A percentile compares a stretch with the other conserved stretches of the same genome.
These are phyloP conservation scores for Pezicula neosporulosa DNA, from an alignment of 2,329 filamentous ascomycete species.

Conservation along the genomic window DNA sequence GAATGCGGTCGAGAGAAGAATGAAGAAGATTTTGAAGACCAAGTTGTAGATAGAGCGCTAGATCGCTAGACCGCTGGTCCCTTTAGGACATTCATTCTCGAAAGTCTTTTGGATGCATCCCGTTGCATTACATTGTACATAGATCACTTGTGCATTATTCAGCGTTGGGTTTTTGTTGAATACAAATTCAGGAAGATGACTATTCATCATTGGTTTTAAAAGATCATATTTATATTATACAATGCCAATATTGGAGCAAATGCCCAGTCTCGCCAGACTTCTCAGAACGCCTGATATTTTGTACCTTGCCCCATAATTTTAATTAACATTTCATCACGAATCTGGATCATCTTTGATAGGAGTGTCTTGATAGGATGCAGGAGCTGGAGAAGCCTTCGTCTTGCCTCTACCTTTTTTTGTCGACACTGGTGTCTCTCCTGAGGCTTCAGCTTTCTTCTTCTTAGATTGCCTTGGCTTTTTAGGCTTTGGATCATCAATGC, in stretches of 20 bases:
- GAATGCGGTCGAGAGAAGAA: slow-evolving; percentile 83
- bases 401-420: slow-evolving; percentile 57
- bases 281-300: too few species aligned
- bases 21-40: slow-evolving; percentile 76
- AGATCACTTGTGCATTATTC: slow-evolving; percentile 4
- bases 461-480: slow-evolving; percentile 21
- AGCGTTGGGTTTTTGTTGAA: slow-evolving; percentile 1
- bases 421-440: slow-evolving; percentile 27
- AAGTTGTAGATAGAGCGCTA: slow-evolving; percentile 53
- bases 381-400: slow-evolving; percentile 36
- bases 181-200: background rate
- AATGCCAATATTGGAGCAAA: too few species aligned
- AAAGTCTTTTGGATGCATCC: background rate
- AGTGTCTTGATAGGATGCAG: background rate
- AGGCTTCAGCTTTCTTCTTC: slow-evolving; percentile 17
- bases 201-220: slow-evolving; percentile 7
- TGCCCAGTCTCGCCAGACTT: too few species aligned
- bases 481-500: slow-evolving; percentile 16
- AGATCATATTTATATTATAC: background rate
- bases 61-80: too few species aligned
- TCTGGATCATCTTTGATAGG: too few species aligned
- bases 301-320: too few species aligned
- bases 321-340: too few species aligned
- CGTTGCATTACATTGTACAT: slow-evolving; percentile 7
- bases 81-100: too few species aligned